Evolutionary conservation across 2,329 filamentous ascomycete species (phyloP), one percentile per base, ranked within the genome.

Genomic region (Davidsoniella neocaledoniae): DNA sequence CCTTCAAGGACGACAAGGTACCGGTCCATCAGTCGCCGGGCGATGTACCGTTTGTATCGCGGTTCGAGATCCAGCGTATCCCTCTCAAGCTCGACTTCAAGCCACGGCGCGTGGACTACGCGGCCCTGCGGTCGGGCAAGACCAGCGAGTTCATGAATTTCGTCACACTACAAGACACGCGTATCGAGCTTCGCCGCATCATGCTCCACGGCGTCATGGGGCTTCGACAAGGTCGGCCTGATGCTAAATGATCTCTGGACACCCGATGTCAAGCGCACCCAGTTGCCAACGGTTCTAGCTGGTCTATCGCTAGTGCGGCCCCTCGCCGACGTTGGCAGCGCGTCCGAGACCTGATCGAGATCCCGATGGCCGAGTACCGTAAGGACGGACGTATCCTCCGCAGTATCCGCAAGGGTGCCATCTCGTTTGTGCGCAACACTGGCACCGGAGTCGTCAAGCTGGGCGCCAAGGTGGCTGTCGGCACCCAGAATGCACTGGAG

Each of bases 71-170:
- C 43, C 83, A 86, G 55, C 77, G 84, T 3, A 76, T 98, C 21
- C 80, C 80, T 2, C 74, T 98, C 50, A 87, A 83, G 59, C 77
- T 79, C 3, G 91, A 98, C 64, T 98, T 98, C 67, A 98, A 98
- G 63, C 91, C 91, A 7, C 96, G 98, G 64, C 79, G 86, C n/a
- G 86, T 98, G 16, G 90, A 98, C 63, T 98, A 98, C 58, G 85
- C 81, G 0, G 88, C 88, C 3, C 74, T 98, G 3, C 80, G 88
- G 23, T 95, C 91, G 1, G 91, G 91, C 1, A 86, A 86, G 56
- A 96, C 91, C 0, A 94, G 86, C 0, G 91, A 98, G 62, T 94
- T 98, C 59, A 96, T 96, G 88, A 98, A 98, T 63, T 95, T 98
- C 61, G 75, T 98, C 55, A 84, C 90, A 12, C 75, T 98, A 1